A percentile compares a stretch with the other conserved stretches of the same genome.
phyloP scores from a whole-genome alignment of 2,329 filamentous ascomycete genomes.

The Teratosphaeria viscida region DNA sequence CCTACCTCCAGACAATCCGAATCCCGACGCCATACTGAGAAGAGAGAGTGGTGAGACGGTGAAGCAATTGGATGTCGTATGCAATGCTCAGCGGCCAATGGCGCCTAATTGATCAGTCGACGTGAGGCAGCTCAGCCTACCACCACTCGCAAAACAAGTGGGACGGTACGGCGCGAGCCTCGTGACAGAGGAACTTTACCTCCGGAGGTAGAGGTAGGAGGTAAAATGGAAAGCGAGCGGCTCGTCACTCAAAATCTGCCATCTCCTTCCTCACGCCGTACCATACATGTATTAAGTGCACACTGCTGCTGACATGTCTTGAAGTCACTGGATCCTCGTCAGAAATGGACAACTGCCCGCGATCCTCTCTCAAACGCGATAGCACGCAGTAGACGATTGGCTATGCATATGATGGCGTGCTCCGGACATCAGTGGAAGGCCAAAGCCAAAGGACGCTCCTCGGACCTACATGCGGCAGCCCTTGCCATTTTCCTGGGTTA shows the following conservation, averaged over 20 bases:
- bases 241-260: no score
- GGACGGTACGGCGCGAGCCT: background rate
- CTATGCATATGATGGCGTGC: background rate
- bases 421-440: background rate
- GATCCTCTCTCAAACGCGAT: background rate
- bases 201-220: no score
- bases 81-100: background rate
- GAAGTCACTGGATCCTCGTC: background rate
- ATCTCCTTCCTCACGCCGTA: no score
- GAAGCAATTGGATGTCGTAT: background rate
- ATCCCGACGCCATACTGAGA: conserved; percentile 4
- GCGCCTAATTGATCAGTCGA: background rate
- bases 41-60: background rate
- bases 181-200: no score
- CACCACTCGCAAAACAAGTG: background rate
- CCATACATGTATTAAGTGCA: no score
- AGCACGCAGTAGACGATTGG: background rate
- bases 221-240: no score
- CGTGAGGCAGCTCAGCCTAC: background rate
- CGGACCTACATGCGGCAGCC: background rate
- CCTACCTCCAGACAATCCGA: conserved; percentile 3
- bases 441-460: background rate
- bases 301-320: no score
- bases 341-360: background rate
- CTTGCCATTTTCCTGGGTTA: background rate